Evolutionary conservation across 495 filamentous ascomycete genomes (phyloP).

Genomic region (Podospora sp.): DNA sequence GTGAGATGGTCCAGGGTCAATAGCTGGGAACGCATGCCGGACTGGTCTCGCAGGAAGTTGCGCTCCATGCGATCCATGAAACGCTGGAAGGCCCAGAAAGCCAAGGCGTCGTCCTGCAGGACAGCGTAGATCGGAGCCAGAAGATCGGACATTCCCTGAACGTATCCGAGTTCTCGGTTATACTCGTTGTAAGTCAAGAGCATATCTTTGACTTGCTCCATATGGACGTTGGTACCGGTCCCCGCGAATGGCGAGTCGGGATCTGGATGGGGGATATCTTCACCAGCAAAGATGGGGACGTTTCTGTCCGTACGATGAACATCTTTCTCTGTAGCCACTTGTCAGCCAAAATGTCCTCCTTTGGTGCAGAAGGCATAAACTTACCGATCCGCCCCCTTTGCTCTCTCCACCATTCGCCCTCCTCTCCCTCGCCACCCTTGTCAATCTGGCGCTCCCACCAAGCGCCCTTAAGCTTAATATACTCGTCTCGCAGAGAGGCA

Average conservation of each 20-base stretch:
- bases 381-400: constrained; percentile 91
- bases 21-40: constrained; percentile 90
- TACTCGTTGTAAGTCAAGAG: constrained; percentile 97
- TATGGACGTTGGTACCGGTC: constrained; percentile 90
- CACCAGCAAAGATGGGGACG: constrained; percentile 90
- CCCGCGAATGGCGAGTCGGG: constrained; percentile 93
- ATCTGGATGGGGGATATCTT: constrained; percentile 97
- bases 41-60: constrained; percentile 96
- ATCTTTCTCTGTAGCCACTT: constrained; percentile 79
- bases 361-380: constrained; percentile 21
- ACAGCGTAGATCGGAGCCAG: constrained; percentile 96
- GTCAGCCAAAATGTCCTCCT: constrained; percentile 20
- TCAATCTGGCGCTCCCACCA: constrained; percentile 97
- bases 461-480: constrained; percentile 86
- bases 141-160: constrained; percentile 98
- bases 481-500: constrained; percentile 88
- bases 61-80: constrained; percentile 98
- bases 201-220: constrained; percentile 99
- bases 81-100: constrained; percentile 93
- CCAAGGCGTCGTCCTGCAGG: constrained; percentile 93
- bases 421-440: constrained; percentile 69
- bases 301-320: constrained; percentile 95
- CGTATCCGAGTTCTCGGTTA: constrained; percentile 90
- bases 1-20: constrained; percentile 89
- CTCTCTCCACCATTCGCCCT: constrained; percentile 94